A percentile compares a stretch with the other conserved stretches of the same genome.
These are phyloP conservation scores for Pilasporangium apinafurcum DNA, from an alignment of 352 stramenopile genomes.

Conservation along the genomic window DNA sequence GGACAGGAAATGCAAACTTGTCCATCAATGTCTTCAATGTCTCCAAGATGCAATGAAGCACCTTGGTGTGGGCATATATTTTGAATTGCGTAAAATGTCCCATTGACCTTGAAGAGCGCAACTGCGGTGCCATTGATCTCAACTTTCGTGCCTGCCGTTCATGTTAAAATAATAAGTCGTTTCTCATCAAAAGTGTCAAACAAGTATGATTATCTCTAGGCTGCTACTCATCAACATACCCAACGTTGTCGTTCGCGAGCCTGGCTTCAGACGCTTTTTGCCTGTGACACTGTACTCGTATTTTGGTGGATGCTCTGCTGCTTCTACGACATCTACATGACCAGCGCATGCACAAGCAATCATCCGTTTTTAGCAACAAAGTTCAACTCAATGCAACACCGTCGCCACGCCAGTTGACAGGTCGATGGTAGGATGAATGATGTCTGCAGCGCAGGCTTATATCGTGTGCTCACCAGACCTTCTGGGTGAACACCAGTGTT, in stretches of 20 bases:
- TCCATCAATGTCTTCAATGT: constrained; percentile 83
- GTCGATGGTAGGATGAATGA: too few relatives aligned
- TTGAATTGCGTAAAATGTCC: constrained; percentile 67
- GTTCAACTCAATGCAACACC: background rate
- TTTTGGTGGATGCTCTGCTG: constrained; percentile 53
- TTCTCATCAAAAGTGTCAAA: background rate
- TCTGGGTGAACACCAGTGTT: constrained; percentile 44
- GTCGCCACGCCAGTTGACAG: background rate
- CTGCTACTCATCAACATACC: constrained; percentile 34
- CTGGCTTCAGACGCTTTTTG: constrained; percentile 62
- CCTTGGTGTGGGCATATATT: constrained; percentile 76
- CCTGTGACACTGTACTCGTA: constrained; percentile 77
- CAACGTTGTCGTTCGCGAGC: constrained; percentile 43
- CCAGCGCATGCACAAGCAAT: background rate
- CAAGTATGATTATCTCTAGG: background rate
- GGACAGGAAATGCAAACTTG: constrained; percentile 67
- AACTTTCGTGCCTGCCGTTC: constrained; percentile 36
- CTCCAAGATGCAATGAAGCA: constrained; percentile 71
- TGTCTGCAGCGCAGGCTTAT: too few relatives aligned
- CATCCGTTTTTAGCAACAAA: too few relatives aligned
- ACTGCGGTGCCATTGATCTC: constrained; percentile 60
- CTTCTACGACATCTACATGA: constrained; percentile 64
- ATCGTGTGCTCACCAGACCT: constrained; percentile 20
- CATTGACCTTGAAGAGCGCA: constrained; percentile 79
- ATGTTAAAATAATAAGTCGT: background rate